Conservation (phyloP, 768 basidiomycete species). For the Rhodotorula graminis region DNA sequence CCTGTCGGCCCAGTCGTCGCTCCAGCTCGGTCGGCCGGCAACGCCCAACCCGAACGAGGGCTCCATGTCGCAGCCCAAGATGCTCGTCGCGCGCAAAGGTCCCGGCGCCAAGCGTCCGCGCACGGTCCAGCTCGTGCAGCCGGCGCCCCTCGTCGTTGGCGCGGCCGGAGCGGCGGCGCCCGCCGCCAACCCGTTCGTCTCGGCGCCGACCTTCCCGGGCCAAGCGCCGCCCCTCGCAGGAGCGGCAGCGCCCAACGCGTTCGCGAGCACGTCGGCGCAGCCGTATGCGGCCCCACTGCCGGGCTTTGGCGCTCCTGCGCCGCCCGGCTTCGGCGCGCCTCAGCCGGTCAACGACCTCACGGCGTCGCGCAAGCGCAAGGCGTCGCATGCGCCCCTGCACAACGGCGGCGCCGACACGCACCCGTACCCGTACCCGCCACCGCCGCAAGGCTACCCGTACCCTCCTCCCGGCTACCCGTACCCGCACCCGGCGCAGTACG, state of each 20-base stretch:
- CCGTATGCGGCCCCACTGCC: neutral
- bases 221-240: neutral
- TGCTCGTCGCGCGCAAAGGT: constrained; percentile 36
- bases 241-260: neutral
- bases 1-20: constrained; percentile 11
- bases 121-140: neutral
- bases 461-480: neutral
- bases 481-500: neutral
- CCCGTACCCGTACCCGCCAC: neutral
- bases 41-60: neutral
- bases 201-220: constrained; percentile 1
- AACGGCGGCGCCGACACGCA: neutral
- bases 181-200: constrained; percentile 1
- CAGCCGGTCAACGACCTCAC: neutral
- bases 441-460: neutral
- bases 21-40: neutral
- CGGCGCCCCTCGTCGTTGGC: neutral
- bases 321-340: neutral
- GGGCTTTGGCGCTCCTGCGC: neutral
- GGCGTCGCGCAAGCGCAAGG: constrained; percentile 21
- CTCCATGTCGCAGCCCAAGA: constrained; percentile 25
- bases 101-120: constrained; percentile 33
- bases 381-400: neutral
- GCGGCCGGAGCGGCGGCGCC: neutral
- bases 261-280: constrained; percentile 9